Conservation (phyloP, 2,329 filamentous ascomycete species). For the Neurospora sp. region DNA sequence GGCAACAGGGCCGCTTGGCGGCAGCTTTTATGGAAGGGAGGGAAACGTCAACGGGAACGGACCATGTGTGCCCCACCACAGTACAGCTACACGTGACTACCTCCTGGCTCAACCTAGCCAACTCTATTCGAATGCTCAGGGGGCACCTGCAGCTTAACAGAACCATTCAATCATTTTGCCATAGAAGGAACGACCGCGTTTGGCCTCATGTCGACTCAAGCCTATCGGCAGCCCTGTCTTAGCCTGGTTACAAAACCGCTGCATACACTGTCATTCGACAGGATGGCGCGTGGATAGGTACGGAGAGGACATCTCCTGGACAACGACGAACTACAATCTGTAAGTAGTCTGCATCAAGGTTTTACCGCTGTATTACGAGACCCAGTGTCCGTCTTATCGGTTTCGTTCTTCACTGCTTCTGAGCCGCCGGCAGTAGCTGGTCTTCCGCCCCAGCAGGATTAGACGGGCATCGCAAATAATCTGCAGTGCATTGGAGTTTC, state of each 20-base stretch:
- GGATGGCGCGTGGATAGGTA: not conserved
- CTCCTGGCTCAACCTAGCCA: not conserved
- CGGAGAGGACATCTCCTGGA: not conserved
- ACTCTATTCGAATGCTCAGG: not conserved
- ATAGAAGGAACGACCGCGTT: not conserved
- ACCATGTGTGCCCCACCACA: not conserved
- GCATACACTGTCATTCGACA: not conserved
- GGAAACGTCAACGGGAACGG: not conserved
- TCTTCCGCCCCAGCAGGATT: not conserved
- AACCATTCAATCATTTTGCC: not conserved
- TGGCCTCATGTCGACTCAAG: not conserved
- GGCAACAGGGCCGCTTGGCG: not conserved
- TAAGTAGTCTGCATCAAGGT: not conserved
- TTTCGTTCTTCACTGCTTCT: not conserved
- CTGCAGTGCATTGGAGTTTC: not conserved
- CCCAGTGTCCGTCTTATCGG: not conserved
- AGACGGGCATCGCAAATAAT: not conserved
- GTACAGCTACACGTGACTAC: not conserved
- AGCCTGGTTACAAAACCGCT: not conserved
- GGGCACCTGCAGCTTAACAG: not conserved
- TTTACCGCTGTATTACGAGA: not conserved
- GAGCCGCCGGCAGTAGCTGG: not conserved
- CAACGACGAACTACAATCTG: not conserved
- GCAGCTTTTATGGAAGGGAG: not conserved
- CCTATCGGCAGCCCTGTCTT: not conserved